Evolutionary conservation across 352 stramenopile genomes (phyloP).

Genomic region (Peronospora destructor): DNA sequence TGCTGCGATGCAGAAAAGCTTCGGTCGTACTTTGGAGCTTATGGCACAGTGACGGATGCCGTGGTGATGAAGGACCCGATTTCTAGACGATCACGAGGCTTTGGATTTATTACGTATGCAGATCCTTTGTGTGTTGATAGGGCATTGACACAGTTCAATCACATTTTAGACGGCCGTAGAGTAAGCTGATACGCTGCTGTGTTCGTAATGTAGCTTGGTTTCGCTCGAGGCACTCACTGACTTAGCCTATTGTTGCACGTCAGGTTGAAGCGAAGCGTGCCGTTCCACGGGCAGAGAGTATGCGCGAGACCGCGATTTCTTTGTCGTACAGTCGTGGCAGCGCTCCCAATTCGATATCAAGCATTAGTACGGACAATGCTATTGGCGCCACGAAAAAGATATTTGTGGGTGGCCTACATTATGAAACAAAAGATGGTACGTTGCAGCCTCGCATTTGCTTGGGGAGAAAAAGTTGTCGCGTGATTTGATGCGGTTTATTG

Average conservation of each 20-base stretch:
- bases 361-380: conserved; percentile 41
- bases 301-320: conserved; percentile 52
- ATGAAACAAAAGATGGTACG: conserved; percentile 90
- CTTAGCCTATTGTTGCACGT: conserved; percentile 11
- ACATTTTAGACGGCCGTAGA: conserved; percentile 86
- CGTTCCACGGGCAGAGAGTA: conserved; percentile 81
- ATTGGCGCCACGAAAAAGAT: conserved; percentile 88
- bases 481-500: conserved; percentile 1
- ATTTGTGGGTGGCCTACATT: conserved; percentile 89
- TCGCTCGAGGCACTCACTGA: conserved; percentile 4
- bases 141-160: conserved; percentile 83
- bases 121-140: conserved; percentile 83
- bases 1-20: conserved; percentile 66
- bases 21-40: conserved; percentile 85
- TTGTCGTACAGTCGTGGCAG: conserved; percentile 45
- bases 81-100: conserved; percentile 84
- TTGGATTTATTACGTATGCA: conserved; percentile 92
- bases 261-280: conserved; percentile 90
- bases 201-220: not conserved
- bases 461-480: not conserved
- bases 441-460: not conserved
- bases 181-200: conserved; percentile 32
- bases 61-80: conserved; percentile 92
- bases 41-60: conserved; percentile 85
- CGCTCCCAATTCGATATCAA: conserved; percentile 47